Evolutionary conservation across 2,329 filamentous ascomycete species (phyloP), one percentile per base, ranked within the genome.

Genomic region (Akanthomyces lecanii): DNA sequence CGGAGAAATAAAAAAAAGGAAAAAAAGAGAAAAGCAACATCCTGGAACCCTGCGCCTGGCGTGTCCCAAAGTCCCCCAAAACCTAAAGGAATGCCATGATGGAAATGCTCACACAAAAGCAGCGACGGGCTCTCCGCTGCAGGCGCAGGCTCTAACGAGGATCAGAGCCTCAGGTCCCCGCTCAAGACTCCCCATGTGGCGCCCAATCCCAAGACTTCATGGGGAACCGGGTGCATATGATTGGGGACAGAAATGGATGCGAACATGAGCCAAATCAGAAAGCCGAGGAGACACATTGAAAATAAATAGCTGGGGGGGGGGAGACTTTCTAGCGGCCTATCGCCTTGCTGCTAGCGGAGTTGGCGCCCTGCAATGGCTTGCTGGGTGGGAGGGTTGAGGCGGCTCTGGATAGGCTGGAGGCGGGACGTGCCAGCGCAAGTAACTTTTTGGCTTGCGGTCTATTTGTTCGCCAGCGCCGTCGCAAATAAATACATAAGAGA

Each of bases 341-440:
- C 55, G 53, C 53, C n/a, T 50, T 48, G 21, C 12, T 48, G 44
- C 30, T 50, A 30, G 38, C 53, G 38, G 38, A 47, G 45, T 25
- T 47, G 45, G 11, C 21, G 12, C 5, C 53, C 38, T 21, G 38
- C 36, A 16, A 56, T 45, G 55, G 47, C 50, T 61, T 47, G 18
- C 45, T n/a, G 21, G 14, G 50, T 44, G 38, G 59, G 50, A 54
- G 59, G 59, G 59, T 33, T 61, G 59, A 38, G 33, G 59, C 28
- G 40, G 50, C 59, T 55, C 51, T 54, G 59, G 59, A 61, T 61
- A 61, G 59, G 59, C 59, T 52, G 50, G 42, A 8, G 5, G 38
- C 16, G 59, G 59, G 59, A n/a, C 38, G 38, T 40, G 53, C 36
- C 53, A 55, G 21, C 36, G 36, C n/a, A 51, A 30, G 33, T n/a